phyloP scores from a whole-genome alignment of 1,284 basidiomycete genomes.

The Ganoderma boninense region DNA sequence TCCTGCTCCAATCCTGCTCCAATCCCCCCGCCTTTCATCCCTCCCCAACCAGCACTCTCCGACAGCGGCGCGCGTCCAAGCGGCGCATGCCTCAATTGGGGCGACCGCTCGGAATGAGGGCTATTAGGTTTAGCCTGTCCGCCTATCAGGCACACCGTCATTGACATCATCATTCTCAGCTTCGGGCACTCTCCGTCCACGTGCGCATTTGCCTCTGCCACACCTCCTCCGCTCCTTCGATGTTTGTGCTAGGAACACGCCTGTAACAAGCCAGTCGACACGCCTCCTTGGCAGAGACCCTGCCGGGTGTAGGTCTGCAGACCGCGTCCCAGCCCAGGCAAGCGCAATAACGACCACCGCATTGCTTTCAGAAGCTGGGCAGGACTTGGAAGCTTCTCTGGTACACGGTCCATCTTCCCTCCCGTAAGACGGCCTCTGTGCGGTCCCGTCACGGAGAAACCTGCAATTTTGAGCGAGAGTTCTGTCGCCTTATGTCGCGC shows the following conservation, averaged over 20 bases:
- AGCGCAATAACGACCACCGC: neutral
- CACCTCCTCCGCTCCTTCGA: too few species aligned
- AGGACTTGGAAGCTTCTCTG: neutral
- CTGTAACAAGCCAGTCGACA: neutral
- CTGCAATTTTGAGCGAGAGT: conserved; percentile 11
- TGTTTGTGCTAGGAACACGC: neutral
- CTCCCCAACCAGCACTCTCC: neutral
- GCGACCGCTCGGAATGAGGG: neutral
- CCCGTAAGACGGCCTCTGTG: neutral
- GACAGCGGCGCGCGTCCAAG: neutral
- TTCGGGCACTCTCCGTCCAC: neutral
- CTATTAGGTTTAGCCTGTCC: conserved; percentile 13
- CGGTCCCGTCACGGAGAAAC: neutral
- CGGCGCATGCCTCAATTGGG: neutral
- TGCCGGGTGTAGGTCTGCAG: neutral
- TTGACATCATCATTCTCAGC: conserved; percentile 15
- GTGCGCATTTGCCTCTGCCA: neutral
- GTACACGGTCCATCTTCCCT: neutral
- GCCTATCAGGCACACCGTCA: conserved; percentile 29
- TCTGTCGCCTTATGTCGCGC: conserved; percentile 14
- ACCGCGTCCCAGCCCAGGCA: neutral
- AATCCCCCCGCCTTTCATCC: neutral
- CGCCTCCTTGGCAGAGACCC: neutral
- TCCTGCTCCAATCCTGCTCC: neutral
- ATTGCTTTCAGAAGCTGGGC: neutral